These are phyloP conservation scores for Phytophthora lateralis DNA, from an alignment of 352 stramenopile genomes.

Conservation along the genomic window DNA sequence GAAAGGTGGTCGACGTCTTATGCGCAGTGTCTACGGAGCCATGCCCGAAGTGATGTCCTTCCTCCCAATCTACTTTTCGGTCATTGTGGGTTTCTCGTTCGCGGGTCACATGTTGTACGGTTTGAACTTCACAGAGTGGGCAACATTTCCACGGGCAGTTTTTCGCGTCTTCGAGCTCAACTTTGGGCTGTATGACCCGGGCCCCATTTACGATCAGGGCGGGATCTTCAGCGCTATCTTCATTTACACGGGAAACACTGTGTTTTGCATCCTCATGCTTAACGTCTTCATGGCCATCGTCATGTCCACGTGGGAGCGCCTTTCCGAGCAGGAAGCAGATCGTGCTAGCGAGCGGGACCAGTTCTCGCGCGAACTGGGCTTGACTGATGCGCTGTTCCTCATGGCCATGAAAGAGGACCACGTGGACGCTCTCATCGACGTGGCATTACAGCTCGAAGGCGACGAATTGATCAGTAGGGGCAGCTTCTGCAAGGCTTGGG, in stretches of 20 bases:
- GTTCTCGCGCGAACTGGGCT: slow-evolving; percentile 47
- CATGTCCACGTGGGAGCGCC: slow-evolving; percentile 72
- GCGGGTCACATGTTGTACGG: slow-evolving; percentile 74
- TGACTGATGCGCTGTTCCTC: slow-evolving; percentile 54
- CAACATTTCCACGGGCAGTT: slow-evolving; percentile 58
- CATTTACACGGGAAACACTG: slow-evolving; percentile 70
- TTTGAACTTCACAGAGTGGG: slow-evolving; percentile 66
- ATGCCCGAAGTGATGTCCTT: slow-evolving; percentile 78
- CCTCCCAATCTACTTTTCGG: slow-evolving; percentile 65
- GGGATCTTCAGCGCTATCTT: slow-evolving; percentile 70
- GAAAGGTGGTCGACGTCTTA: slow-evolving; percentile 61
- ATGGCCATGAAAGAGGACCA: slow-evolving; percentile 66
- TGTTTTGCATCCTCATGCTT: slow-evolving; percentile 82
- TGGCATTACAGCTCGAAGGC: slow-evolving; percentile 52
- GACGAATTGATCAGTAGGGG: slow-evolving; percentile 40
- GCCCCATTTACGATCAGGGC: slow-evolving; percentile 67
- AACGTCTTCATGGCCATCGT: slow-evolving; percentile 84
- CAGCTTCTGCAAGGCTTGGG: slow-evolving; percentile 51
- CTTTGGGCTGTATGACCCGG: slow-evolving; percentile 71
- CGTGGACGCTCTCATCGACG: slow-evolving; percentile 61
- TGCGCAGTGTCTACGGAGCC: slow-evolving; percentile 72
- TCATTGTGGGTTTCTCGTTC: slow-evolving; percentile 77
- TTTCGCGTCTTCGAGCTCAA: slow-evolving; percentile 82
- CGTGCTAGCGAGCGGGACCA: slow-evolving; percentile 49
- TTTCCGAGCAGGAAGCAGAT: slow-evolving; percentile 59